A percentile compares a stretch with the other conserved stretches of the same genome.
Evolutionary conservation across 148 eudicot species (phyloP).

Genomic region (Chenopodium quinoa): DNA sequence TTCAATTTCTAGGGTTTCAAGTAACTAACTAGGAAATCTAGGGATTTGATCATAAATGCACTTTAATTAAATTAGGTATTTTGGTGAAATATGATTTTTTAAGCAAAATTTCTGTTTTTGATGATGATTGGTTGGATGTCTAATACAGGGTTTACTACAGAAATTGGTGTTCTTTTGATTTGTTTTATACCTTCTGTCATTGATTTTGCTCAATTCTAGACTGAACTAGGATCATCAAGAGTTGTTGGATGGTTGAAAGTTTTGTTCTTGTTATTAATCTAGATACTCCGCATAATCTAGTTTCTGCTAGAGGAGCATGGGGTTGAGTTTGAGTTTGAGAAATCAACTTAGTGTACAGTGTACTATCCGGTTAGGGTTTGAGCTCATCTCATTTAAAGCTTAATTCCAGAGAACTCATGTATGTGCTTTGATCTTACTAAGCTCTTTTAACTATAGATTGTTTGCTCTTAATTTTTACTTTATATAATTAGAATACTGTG

Average conservation of each 20-base stretch:
- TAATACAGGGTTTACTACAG: neutral
- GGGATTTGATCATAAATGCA: neutral
- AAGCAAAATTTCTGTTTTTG: neutral
- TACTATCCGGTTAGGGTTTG: neutral
- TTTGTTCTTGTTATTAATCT: neutral
- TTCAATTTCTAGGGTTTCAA: slow-evolving; percentile 2
- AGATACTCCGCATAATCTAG: neutral
- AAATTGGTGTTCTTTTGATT: neutral
- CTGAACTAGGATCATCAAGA: neutral
- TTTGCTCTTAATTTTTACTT: too few relatives aligned
- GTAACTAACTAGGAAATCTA: neutral
- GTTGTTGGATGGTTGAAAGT: neutral
- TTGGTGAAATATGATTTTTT: neutral
- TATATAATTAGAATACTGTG: too few relatives aligned
- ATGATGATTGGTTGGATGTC: neutral
- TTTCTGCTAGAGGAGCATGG: neutral
- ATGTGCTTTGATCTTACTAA: neutral
- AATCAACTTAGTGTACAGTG: neutral
- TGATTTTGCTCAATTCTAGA: neutral
- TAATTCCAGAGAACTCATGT: neutral
- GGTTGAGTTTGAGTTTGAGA: neutral
- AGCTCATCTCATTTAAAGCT: neutral
- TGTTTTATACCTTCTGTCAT: neutral
- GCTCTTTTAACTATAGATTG: too few relatives aligned
- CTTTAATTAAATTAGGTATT: too few relatives aligned